Conservation (phyloP, 306 rosid species). For the Dalbergia cultrata region DNA sequence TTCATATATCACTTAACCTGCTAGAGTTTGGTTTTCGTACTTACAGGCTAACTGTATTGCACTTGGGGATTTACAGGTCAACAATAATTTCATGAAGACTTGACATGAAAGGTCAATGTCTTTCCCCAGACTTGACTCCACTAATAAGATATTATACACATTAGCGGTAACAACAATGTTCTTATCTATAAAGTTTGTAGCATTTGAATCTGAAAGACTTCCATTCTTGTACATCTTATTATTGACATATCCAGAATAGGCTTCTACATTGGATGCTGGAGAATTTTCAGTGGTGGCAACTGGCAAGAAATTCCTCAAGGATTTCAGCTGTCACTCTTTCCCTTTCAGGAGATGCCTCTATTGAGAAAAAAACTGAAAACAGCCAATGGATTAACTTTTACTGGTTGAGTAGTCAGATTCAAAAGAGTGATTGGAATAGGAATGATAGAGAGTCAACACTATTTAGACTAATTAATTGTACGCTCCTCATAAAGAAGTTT, state of each 20-base stretch:
- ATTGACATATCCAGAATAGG: conserved; percentile 46
- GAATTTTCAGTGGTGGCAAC: conserved; percentile 49
- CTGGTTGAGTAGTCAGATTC: conserved; percentile 30
- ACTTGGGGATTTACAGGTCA: conserved; percentile 52
- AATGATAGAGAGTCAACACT: conserved; percentile 31
- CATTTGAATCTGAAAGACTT: conserved; percentile 55
- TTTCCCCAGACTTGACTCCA: conserved; percentile 63
- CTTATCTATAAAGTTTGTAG: conserved; percentile 57
- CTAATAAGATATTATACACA: conserved; percentile 57
- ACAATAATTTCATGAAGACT: conserved; percentile 63
- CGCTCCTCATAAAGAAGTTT: conserved; percentile 14
- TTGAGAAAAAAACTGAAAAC: conserved; percentile 51
- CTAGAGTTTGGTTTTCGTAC: no score
- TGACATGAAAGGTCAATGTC: conserved; percentile 59
- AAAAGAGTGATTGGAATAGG: conserved; percentile 36
- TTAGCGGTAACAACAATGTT: conserved; percentile 48
- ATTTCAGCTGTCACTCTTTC: conserved; percentile 44
- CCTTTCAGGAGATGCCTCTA: conserved; percentile 55
- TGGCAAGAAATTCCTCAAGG: conserved; percentile 53
- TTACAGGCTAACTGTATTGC: not conserved
- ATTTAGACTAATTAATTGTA: not conserved
- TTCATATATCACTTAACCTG: no score
- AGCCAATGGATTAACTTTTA: conserved; percentile 41
- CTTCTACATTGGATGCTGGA: conserved; percentile 41
- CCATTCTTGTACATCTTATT: conserved; percentile 52